Percentiles rank a stretch among this genome's conserved stretches.
phyloP scores from a whole-genome alignment of 371 early-diverging fungal genomes.

The Blakeslea trispora region DNA sequence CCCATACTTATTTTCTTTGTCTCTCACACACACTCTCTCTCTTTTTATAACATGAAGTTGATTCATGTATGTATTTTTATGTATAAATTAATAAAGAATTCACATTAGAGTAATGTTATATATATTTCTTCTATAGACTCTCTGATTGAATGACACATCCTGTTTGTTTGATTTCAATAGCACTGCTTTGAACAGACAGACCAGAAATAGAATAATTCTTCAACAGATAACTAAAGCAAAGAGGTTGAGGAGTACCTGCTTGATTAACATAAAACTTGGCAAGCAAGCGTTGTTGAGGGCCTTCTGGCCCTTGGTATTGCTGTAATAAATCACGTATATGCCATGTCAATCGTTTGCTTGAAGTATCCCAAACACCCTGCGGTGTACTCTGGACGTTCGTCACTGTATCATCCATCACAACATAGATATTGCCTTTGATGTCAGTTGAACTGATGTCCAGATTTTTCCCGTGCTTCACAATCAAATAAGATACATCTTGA shows the following conservation, averaged over 20 bases:
- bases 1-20: too few relatives aligned
- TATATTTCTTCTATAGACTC: not conserved
- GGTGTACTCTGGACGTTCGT: constrained; percentile 20
- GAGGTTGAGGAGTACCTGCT: not conserved
- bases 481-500: constrained; percentile 2
- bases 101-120: not conserved
- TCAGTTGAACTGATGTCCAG: not conserved
- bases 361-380: constrained; percentile 17
- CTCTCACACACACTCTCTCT: too few relatives aligned
- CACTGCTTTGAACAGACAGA: not conserved
- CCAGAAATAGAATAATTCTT: not conserved
- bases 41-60: not conserved
- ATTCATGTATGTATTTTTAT: not conserved
- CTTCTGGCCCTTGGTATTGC: not conserved
- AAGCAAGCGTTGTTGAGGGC: not conserved
- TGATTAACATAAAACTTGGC: constrained; percentile 13
- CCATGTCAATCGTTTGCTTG: constrained; percentile 11
- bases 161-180: not conserved
- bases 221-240: not conserved
- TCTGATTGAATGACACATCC: constrained; percentile 2
- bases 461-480: constrained; percentile 10
- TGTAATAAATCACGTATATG: constrained; percentile 9
- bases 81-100: not conserved
- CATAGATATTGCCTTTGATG: not conserved
- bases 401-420: constrained; percentile 1